Evolutionary conservation across 306 rosid genomes (phyloP).

Genomic region (Neltuma alba): DNA sequence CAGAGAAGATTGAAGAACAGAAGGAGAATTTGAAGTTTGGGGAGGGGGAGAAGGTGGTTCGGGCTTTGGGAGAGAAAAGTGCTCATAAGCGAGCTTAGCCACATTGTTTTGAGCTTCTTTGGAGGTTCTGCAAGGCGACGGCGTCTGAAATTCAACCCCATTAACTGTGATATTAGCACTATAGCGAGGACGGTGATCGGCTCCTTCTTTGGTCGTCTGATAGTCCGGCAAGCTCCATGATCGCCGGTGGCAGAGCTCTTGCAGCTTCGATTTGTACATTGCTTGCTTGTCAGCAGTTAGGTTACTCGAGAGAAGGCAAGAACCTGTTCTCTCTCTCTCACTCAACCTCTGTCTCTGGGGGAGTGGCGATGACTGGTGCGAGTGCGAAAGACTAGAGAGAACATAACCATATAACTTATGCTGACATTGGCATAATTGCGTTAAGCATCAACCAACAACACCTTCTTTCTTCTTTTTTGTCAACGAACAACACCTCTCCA

Average conservation of each 20-base stretch:
- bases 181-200: conserved; percentile 55
- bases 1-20: background rate
- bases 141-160: conserved; percentile 19
- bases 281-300: background rate
- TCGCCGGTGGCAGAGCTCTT: conserved; percentile 56
- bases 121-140: conserved; percentile 11
- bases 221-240: conserved; percentile 54
- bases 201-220: conserved; percentile 39
- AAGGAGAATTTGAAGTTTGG: background rate
- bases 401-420: too few species aligned
- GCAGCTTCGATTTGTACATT: conserved; percentile 64
- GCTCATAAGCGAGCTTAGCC: conserved; percentile 60
- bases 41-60: conserved; percentile 11
- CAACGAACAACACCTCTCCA: too few species aligned
- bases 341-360: too few species aligned
- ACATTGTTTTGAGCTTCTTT: conserved; percentile 63
- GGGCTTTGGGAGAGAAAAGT: conserved; percentile 32
- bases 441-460: too few species aligned
- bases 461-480: too few species aligned
- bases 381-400: too few species aligned
- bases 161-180: conserved; percentile 44
- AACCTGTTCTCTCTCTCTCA: too few species aligned
- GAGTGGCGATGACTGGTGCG: too few species aligned
- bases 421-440: too few species aligned
- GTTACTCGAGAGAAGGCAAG: too few species aligned